Conservation (phyloP, 202 grass and related monocot species). For the Panicum hallii region DNA sequence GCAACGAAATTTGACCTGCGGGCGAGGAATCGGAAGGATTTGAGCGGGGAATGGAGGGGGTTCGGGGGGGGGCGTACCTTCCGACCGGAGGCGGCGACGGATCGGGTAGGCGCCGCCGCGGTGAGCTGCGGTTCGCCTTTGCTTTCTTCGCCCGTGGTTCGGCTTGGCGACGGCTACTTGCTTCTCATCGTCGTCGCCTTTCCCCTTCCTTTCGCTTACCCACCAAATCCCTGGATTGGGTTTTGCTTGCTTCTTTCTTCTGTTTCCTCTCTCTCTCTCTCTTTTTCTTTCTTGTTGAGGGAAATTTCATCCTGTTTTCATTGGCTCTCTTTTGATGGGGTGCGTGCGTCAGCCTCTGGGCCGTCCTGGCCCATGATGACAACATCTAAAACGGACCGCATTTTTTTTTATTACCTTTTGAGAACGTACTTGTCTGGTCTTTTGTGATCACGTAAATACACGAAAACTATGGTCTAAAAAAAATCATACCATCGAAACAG, state of each 20-base stretch:
- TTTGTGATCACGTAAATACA: too few relatives aligned
- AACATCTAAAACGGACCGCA: too few relatives aligned
- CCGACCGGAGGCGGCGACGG: slow-evolving; percentile 26
- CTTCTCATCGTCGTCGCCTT: slow-evolving; percentile 6
- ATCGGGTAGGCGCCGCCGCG: slow-evolving; percentile 14
- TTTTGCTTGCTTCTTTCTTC: background rate
- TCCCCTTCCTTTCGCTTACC: slow-evolving; percentile 13
- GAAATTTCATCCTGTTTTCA: background rate
- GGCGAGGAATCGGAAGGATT: slow-evolving; percentile 28
- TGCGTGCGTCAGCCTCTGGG: too few relatives aligned
- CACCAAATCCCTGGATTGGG: slow-evolving; percentile 32
- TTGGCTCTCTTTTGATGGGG: background rate
- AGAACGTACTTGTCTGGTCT: too few relatives aligned
- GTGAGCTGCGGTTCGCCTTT: background rate
- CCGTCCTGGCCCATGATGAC: too few relatives aligned
- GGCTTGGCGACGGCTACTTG: slow-evolving; percentile 16
- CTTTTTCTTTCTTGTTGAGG: background rate
- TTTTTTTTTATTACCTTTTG: too few relatives aligned
- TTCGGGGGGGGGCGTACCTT: slow-evolving; percentile 41
- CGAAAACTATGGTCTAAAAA: too few relatives aligned
- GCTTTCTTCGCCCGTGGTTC: slow-evolving; percentile 14
- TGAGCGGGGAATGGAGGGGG: background rate
- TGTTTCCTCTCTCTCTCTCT: too few relatives aligned
- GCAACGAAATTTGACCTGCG: slow-evolving; percentile 4
- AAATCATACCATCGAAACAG: too few relatives aligned